These are phyloP conservation scores for Ogataea paraovalis DNA, from an alignment of 805 yeast species.

Conservation along the genomic window DNA sequence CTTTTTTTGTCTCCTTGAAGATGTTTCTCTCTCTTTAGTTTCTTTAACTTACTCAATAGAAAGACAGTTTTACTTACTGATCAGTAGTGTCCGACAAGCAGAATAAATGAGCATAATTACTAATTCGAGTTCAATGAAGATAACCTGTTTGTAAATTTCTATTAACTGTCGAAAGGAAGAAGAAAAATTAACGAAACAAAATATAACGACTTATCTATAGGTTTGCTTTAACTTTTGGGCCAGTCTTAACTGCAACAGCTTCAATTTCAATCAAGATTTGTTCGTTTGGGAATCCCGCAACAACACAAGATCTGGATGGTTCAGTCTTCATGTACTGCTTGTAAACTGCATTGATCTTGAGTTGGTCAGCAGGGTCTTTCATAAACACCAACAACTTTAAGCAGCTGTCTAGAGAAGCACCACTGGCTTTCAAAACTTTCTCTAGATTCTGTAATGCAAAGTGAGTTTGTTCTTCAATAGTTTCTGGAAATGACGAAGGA, in stretches of 20 bases:
- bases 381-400: constrained; percentile 50
- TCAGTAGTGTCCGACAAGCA: too few species aligned
- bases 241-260: constrained; percentile 31
- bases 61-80: too few species aligned
- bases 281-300: constrained; percentile 49
- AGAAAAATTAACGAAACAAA: neutral
- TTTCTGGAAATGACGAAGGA: constrained; percentile 31
- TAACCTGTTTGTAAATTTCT: too few species aligned
- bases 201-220: constrained; percentile 7
- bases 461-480: constrained; percentile 43
- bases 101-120: too few species aligned
- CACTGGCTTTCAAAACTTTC: constrained; percentile 39
- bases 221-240: constrained; percentile 22
- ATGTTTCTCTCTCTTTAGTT: neutral
- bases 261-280: constrained; percentile 50
- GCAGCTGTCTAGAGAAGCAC: constrained; percentile 42
- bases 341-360: constrained; percentile 43
- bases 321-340: constrained; percentile 40
- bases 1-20: neutral
- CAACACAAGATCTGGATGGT: constrained; percentile 53
- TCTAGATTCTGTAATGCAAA: constrained; percentile 41
- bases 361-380: constrained; percentile 38
- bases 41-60: neutral
- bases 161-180: too few species aligned
- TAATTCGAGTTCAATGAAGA: too few species aligned